Conservation (phyloP, 2,329 filamentous ascomycete species). For the Piedraia hortae region DNA sequence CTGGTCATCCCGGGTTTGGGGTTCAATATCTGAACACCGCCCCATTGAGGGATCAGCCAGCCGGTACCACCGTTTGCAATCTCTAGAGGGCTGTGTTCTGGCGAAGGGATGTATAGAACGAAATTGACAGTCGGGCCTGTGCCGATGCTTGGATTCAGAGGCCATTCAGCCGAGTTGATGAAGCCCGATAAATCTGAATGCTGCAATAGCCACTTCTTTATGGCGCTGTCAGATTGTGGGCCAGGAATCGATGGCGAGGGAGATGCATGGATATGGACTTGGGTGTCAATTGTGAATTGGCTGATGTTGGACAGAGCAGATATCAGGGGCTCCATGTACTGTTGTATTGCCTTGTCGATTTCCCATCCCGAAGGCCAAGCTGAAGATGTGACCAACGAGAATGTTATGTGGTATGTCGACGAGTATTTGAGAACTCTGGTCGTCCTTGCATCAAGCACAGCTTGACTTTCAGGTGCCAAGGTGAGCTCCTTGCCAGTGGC, state of each 20-base stretch:
- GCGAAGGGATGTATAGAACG: constrained; percentile 62
- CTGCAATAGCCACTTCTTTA: constrained; percentile 38
- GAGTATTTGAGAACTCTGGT: constrained; percentile 76
- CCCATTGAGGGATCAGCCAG: constrained; percentile 95
- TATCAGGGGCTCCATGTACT: constrained; percentile 61
- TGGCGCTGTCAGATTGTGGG: constrained; percentile 25
- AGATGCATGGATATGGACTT: constrained; percentile 74
- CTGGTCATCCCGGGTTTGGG: too few relatives aligned
- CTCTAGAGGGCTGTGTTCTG: constrained; percentile 30
- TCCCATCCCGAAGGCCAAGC: constrained; percentile 68
- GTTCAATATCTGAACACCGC: constrained; percentile 45
- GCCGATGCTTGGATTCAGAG: constrained; percentile 77
- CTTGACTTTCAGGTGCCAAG: constrained; percentile 7
- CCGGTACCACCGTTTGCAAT: constrained; percentile 37
- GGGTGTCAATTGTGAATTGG: constrained; percentile 87
- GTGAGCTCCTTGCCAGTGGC: constrained; percentile 7
- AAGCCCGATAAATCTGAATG: constrained; percentile 81
- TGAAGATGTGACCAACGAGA: constrained; percentile 72
- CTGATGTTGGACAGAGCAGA: constrained; percentile 57
- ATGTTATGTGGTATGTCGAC: constrained; percentile 80
- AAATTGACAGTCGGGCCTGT: constrained; percentile 89
- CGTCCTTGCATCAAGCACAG: constrained; percentile 35
- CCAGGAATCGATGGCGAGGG: constrained; percentile 33
- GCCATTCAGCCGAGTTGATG: constrained; percentile 96
- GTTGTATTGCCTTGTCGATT: constrained; percentile 51